Evolutionary conservation across 2,329 filamentous ascomycete genomes (phyloP), one percentile per base, ranked within the genome.

Genomic region (Clarireedia homoeocarpa): DNA sequence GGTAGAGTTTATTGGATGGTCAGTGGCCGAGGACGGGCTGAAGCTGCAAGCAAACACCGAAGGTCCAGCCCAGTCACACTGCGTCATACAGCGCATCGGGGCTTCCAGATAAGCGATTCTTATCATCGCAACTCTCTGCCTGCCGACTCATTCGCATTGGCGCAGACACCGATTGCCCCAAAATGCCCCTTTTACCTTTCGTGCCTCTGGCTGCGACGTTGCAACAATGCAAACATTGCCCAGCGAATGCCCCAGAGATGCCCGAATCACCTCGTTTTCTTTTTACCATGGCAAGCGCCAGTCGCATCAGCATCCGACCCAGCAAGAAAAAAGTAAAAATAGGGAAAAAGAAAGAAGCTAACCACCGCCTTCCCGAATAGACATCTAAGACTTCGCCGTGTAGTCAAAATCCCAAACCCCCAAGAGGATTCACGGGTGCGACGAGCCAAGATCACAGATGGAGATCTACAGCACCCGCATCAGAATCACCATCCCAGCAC

Each of bases 331-430:
- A 48, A 34, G 17, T 14, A 20, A 38, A 34, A 48, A 53, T 23
- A 48, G 24, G 23, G 12, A 6, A 30, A 38, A 45, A 48, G 20
- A 20, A 38, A 50, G 17, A 49, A 17, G 50, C 53, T 55, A 55
- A 55, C 44, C 9, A 45, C 24, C 9, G 20, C 30, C 23, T 20
- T 4, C 7, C 27, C 15, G 26, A 51, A 51, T 26, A 30, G 26
- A 45, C 34, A 20, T 14, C 38, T 7, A 44, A 44, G 10, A 36
- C 38, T 50, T 55, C 38, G 15, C 52, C 44, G 44, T 44, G 38
- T 42, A 55, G 46, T 50, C 52, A 44, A 53, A 12, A 55, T 55
- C n/a, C 15, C 52, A 26, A 49, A 44, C 52, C 45, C 26, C 27
- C 27, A 24, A 50, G 40, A 20, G 38, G 49, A 34, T 34, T 50